Conservation (phyloP, 2,329 filamentous ascomycete species). For the Monilinia vaccinii-corymbosi region DNA sequence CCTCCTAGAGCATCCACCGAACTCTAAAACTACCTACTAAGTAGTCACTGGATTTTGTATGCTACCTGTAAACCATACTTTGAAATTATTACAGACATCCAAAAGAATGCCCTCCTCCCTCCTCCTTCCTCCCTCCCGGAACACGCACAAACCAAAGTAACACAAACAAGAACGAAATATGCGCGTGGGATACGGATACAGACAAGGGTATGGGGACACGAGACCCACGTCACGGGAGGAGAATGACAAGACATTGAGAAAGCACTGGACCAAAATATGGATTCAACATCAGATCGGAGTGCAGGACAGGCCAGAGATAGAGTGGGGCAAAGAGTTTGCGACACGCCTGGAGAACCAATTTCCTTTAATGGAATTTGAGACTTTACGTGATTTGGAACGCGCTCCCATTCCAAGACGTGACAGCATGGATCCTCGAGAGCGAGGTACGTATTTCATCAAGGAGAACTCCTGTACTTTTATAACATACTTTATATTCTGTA, state of each 20-base stretch:
- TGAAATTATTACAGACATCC: not conserved
- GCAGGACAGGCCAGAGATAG: not conserved
- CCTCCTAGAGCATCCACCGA: not conserved
- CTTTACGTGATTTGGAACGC: accelerated
- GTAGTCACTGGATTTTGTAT: not conserved
- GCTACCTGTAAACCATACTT: not conserved
- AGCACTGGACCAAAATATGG: not conserved
- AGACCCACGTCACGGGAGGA: not conserved
- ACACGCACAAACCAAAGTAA: not conserved
- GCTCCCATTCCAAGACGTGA: not conserved
- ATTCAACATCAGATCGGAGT: not conserved
- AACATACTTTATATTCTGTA: not conserved
- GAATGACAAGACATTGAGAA: not conserved
- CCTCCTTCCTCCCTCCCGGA: too few relatives aligned
- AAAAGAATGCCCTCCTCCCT: too few relatives aligned
- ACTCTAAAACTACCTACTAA: not conserved
- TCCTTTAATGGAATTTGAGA: not conserved
- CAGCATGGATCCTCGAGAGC: not conserved
- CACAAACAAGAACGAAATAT: not conserved
- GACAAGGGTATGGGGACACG: not conserved
- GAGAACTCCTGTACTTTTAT: not conserved
- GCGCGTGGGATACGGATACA: not conserved
- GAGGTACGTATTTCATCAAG: not conserved
- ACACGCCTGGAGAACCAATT: not conserved
- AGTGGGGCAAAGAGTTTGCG: not conserved